Conservation (phyloP, 78 protist species). For the slime mould (Dictyostelium discoideum) region dicty_2.7 NC_007088.5:4627001-4627500, state of each 20-base stretch:
- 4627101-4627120: not conserved
- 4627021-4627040: not conserved
- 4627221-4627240: slow-evolving; percentile 38
- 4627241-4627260: slow-evolving; percentile 43
- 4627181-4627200: slow-evolving; percentile 41
- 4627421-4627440: not conserved
- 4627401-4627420: too few relatives aligned
- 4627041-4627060: too few relatives aligned
- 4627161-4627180: not conserved
- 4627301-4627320: slow-evolving; percentile 41
- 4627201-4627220: slow-evolving; percentile 46
- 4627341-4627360: not conserved
- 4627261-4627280: slow-evolving; percentile 50
- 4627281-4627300: slow-evolving; percentile 36
- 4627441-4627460: too few relatives aligned
- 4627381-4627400: not conserved
- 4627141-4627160: not conserved
- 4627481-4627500: too few relatives aligned
- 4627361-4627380: slow-evolving; percentile 12
- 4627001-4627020: not conserved
- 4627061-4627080: not conserved
- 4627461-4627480: too few relatives aligned
- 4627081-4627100: not conserved
- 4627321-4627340: not conserved
- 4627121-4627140: too few relatives aligned